Evolutionary conservation across 2,329 filamentous ascomycete species (phyloP).

Genomic region (Nannizziopsis barbatae): DNA sequence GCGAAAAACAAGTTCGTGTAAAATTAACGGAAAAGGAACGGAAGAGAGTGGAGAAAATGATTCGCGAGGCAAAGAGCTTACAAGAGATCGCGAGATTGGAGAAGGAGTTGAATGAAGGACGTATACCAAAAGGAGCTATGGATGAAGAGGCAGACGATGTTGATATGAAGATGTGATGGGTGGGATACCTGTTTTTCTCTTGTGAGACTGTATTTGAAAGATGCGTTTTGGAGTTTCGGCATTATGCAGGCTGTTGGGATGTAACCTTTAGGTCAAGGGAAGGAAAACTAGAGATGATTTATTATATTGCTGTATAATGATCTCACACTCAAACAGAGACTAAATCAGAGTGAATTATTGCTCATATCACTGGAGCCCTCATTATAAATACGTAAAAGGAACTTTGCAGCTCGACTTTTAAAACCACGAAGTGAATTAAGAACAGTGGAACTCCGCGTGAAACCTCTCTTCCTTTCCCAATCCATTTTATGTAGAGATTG

Average conservation of each 20-base stretch:
- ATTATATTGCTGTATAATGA: too few relatives aligned
- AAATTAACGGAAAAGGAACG: slow-evolving; percentile 83
- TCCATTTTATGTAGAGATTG: too few relatives aligned
- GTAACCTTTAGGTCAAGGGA: too few relatives aligned
- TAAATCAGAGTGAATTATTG: neutral
- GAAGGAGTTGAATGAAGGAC: slow-evolving; percentile 81
- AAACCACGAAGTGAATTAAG: too few relatives aligned
- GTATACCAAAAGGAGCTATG: slow-evolving; percentile 57
- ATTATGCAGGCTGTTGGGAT: too few relatives aligned
- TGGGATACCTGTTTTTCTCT: slow-evolving; percentile 3
- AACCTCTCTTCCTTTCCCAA: too few relatives aligned
- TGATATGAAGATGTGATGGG: slow-evolving; percentile 30
- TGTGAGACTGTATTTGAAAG: neutral
- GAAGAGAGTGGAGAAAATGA: slow-evolving; percentile 72
- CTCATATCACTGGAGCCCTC: neutral
- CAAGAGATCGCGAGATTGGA: slow-evolving; percentile 84
- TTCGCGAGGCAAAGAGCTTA: slow-evolving; percentile 76
- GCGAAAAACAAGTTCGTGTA: slow-evolving; percentile 59
- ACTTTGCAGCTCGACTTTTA: neutral
- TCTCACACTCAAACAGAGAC: too few relatives aligned
- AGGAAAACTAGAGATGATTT: too few relatives aligned
- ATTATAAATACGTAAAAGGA: slow-evolving; percentile 4
- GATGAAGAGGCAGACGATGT: slow-evolving; percentile 25
- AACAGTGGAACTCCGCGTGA: too few relatives aligned
- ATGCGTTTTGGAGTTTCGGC: too few relatives aligned